Evolutionary conservation across 495 filamentous ascomycete species (phyloP).

Genomic region (Rhypophila decipiens): DNA sequence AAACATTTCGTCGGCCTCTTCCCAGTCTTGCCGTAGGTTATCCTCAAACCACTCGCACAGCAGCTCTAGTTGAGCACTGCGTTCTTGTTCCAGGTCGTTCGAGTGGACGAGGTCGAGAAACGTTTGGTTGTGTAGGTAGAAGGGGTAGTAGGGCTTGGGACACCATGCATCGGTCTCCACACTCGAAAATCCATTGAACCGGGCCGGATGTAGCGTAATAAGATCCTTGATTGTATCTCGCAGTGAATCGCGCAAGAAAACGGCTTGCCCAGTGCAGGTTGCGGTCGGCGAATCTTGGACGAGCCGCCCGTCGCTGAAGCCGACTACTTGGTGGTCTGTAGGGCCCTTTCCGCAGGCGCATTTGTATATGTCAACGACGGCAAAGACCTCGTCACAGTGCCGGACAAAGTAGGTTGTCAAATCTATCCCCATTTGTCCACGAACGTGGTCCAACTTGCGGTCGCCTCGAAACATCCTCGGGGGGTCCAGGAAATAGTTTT

Average conservation of each 20-base stretch:
- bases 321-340: background rate
- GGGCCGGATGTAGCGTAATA: background rate
- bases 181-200: background rate
- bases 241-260: background rate
- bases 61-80: background rate
- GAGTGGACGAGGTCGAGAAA: background rate
- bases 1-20: conserved; percentile 1
- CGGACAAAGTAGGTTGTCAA: background rate
- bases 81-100: background rate
- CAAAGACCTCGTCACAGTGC: background rate
- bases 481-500: background rate
- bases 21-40: background rate
- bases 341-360: background rate
- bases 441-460: background rate
- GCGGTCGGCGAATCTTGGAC: background rate
- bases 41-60: conserved; percentile 2
- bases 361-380: background rate
- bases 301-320: background rate
- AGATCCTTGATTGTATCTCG: background rate
- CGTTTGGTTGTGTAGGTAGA: conserved; percentile 1
- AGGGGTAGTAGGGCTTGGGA: background rate
- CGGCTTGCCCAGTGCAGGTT: background rate
- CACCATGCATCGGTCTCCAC: too few relatives aligned
- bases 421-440: background rate
- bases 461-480: background rate